These are phyloP conservation scores for Musa balbisiana DNA, from an alignment of 202 grass and related monocot species.

Conservation along the genomic window DNA sequence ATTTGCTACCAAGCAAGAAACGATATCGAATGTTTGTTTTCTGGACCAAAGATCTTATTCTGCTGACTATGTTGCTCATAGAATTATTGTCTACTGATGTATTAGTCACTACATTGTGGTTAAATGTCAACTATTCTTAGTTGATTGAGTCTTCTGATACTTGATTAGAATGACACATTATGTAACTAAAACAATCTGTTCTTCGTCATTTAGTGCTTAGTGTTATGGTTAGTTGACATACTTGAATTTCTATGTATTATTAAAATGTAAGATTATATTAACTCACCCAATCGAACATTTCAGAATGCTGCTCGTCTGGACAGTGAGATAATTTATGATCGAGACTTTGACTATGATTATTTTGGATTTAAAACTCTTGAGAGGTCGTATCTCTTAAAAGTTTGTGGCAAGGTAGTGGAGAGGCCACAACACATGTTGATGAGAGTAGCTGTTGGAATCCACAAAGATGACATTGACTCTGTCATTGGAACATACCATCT, in stretches of 20 bases:
- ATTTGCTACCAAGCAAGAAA: not conserved
- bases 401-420: slow-evolving; percentile 54
- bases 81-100: not conserved
- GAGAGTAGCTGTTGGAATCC: slow-evolving; percentile 93
- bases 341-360: slow-evolving; percentile 95
- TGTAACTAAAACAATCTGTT: too few species aligned
- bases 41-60: not conserved
- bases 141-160: too few species aligned
- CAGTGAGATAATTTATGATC: slow-evolving; percentile 95
- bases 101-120: too few species aligned
- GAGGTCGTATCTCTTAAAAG: slow-evolving; percentile 88
- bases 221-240: not conserved
- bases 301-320: slow-evolving; percentile 82
- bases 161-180: too few species aligned
- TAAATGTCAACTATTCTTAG: too few species aligned
- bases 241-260: not conserved
- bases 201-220: not conserved
- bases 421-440: slow-evolving; percentile 98
- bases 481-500: slow-evolving; percentile 77
- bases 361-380: slow-evolving; percentile 98
- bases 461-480: slow-evolving; percentile 87
- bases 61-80: not conserved
- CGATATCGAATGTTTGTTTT: not conserved
- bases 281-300: slow-evolving; percentile 12
- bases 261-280: not conserved